Conservation (phyloP, 2,329 filamentous ascomycete species). For the Verticillium zaregamsianum region DNA sequence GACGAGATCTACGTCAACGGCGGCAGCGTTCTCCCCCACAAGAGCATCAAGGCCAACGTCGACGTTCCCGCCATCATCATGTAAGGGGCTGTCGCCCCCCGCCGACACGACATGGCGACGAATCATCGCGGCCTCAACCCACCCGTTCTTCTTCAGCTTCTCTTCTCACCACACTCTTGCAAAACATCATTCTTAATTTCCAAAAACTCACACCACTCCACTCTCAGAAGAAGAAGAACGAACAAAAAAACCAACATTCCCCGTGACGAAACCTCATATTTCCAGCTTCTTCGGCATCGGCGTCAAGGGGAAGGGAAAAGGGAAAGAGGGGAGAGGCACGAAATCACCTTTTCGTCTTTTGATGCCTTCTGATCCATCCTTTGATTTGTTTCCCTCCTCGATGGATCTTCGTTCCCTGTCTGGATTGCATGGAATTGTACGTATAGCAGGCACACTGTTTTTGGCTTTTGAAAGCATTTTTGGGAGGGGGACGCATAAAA, state of each 20-base stretch:
- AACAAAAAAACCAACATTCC: not conserved
- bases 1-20: constrained; percentile 97
- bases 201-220: not conserved
- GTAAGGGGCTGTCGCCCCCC: constrained; percentile 33
- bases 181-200: not conserved
- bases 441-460: not conserved
- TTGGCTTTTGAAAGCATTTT: not conserved
- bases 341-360: not conserved
- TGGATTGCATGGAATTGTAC: not conserved
- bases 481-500: not conserved
- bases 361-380: not conserved
- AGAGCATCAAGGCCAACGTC: constrained; percentile 98
- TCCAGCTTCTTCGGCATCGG: not conserved
- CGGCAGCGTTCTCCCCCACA: constrained; percentile 90
- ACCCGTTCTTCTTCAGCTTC: constrained; percentile 3
- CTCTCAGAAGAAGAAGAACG: not conserved
- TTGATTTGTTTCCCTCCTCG: not conserved
- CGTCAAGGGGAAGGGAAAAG: not conserved
- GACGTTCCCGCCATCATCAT: constrained; percentile 71
- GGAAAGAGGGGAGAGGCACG: not conserved
- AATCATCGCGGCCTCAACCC: constrained; percentile 5
- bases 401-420: not conserved
- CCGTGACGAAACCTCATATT: not conserved
- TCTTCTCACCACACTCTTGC: not conserved
- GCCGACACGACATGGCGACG: not conserved